Evolutionary conservation across 2,329 filamentous ascomycete genomes (phyloP).

Genomic region (Blastomyces emzantsi): DNA sequence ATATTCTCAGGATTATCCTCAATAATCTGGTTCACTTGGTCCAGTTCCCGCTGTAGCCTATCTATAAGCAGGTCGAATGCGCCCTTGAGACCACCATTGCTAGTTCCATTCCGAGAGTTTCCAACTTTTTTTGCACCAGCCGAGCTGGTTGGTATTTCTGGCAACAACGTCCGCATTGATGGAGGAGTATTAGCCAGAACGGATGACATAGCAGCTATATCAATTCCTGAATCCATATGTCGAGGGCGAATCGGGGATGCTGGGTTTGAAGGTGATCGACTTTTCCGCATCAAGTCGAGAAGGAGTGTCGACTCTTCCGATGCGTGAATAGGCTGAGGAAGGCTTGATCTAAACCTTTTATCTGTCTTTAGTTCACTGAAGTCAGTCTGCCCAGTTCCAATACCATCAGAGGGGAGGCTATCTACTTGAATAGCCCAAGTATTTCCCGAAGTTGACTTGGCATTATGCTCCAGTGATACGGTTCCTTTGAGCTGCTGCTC

Average conservation of each 20-base stretch:
- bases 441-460: slow-evolving; percentile 1
- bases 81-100: neutral
- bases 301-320: slow-evolving; percentile 14
- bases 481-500: neutral
- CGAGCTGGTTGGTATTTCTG: neutral
- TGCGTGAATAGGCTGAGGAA: slow-evolving; percentile 17
- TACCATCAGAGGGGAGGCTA: slow-evolving; percentile 12
- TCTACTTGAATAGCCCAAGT: slow-evolving; percentile 14
- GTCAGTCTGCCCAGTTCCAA: slow-evolving; percentile 11
- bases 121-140: neutral
- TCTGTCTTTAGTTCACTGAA: slow-evolving; percentile 13
- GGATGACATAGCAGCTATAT: neutral
- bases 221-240: neutral
- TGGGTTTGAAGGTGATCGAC: neutral
- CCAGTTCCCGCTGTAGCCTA: neutral
- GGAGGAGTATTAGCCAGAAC: neutral
- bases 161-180: neutral
- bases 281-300: slow-evolving; percentile 17
- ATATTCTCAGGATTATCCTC: neutral
- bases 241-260: neutral
- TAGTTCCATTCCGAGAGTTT: neutral
- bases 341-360: slow-evolving; percentile 17
- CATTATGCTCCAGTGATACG: neutral
- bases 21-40: slow-evolving; percentile 6
- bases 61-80: neutral